Evolutionary conservation across 2,329 filamentous ascomycete genomes (phyloP).

Genomic region (Amauroascus niger): DNA sequence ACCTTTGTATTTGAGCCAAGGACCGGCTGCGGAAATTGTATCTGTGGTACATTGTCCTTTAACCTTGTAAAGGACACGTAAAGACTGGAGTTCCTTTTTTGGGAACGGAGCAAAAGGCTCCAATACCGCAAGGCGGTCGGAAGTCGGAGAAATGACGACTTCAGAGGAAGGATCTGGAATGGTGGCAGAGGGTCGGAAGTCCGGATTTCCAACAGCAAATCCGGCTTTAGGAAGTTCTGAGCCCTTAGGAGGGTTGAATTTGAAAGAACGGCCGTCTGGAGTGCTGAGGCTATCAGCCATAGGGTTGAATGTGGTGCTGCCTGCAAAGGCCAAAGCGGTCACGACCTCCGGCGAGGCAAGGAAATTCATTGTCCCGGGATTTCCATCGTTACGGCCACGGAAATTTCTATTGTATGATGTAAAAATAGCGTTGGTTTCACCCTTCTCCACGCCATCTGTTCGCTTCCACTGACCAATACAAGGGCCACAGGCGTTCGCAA

Average conservation of each 20-base stretch:
- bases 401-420: conserved; percentile 99
- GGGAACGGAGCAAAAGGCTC: conserved; percentile 87
- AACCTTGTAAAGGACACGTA: conserved; percentile 89
- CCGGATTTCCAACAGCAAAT: conserved; percentile 68
- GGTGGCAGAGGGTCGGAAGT: conserved; percentile 63
- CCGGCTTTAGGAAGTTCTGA: conserved; percentile 56
- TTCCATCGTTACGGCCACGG: conserved; percentile 91
- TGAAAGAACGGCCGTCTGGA: conserved; percentile 70
- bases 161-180: conserved; percentile 59
- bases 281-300: conserved; percentile 77
- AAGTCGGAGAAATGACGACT: conserved; percentile 76
- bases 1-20: conserved; percentile 99
- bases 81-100: conserved; percentile 57
- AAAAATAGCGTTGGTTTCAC: conserved; percentile 84
- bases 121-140: conserved; percentile 77
- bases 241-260: conserved; percentile 65
- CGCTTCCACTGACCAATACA: conserved; percentile 95
- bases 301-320: conserved; percentile 90
- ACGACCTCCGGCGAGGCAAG: conserved; percentile 93
- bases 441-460: conserved; percentile 74
- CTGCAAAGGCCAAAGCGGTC: conserved; percentile 89
- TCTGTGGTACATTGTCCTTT: conserved; percentile 98
- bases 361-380: conserved; percentile 97
- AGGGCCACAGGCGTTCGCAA: conserved; percentile 90
- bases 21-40: conserved; percentile 92